These are phyloP conservation scores for Euphorbia neoarborescens DNA, from an alignment of 441 rosid genomes.

Conservation along the genomic window DNA sequence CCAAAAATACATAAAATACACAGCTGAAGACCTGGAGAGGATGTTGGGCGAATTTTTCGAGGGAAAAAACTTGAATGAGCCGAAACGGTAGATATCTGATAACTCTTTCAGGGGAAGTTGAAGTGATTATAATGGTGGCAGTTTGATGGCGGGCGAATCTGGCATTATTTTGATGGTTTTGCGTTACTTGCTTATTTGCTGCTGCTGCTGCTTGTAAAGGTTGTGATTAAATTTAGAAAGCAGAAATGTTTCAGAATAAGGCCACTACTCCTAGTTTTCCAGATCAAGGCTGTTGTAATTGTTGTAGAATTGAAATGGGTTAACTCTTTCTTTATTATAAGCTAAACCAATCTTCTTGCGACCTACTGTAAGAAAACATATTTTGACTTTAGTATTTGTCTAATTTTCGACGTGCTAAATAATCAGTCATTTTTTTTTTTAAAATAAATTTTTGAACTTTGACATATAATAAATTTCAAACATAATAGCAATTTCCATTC, in stretches of 20 bases:
- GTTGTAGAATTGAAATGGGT: not conserved
- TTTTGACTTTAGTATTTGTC: too few relatives aligned
- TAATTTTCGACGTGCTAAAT: too few relatives aligned
- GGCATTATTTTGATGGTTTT: not conserved
- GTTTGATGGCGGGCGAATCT: not conserved
- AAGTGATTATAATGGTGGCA: not conserved
- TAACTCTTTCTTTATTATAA: not conserved
- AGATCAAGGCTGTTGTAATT: not conserved
- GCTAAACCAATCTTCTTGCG: too few relatives aligned
- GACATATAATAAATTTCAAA: too few relatives aligned
- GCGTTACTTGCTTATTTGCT: too few relatives aligned
- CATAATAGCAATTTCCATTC: too few relatives aligned
- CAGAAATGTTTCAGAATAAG: not conserved
- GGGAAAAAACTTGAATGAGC: conserved; percentile 64
- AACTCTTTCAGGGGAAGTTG: not conserved
- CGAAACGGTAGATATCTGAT: conserved; percentile 39
- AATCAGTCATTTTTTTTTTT: too few relatives aligned
- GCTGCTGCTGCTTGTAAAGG: conserved; percentile 3
- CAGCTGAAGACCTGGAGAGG: conserved; percentile 81
- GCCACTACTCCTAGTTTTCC: not conserved
- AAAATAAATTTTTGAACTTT: too few relatives aligned
- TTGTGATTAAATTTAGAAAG: conserved; percentile 7
- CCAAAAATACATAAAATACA: conserved; percentile 69
- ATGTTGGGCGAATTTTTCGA: conserved; percentile 92
- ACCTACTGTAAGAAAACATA: too few relatives aligned